Evolutionary conservation across 2,329 filamentous ascomycete species (phyloP), one percentile per base, ranked within the genome.

Genomic region (Colletotrichum cuscutae): DNA sequence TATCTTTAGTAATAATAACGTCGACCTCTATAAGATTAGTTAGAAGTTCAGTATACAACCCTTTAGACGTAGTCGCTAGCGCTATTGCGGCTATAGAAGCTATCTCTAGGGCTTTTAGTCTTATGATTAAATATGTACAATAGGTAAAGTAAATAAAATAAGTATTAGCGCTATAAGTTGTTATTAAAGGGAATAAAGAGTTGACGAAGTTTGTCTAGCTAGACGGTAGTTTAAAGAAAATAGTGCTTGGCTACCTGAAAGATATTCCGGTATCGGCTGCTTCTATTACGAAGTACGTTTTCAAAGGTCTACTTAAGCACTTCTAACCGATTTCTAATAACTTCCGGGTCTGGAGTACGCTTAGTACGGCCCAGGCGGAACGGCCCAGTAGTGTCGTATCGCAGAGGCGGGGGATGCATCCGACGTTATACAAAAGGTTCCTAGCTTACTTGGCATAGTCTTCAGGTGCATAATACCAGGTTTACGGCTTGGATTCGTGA

Each of bases 1-100:
- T 77, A 84, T 84, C 85, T 76, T 87, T 87, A 4, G 83, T 85
- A 65, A 89, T 83, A 68, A 89, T 86, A 54, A 89, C 82, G 74
- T 89, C 87, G 9, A 88, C 84, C 72, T 87, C 85, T 49, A 80
- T 65, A 22, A 85, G 72, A 9, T 77, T 76, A 9, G 81, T 78
- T 0, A 77, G 75, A 8, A 78, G 68, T 35, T 75, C 66, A 1
- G 46, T 76, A 53, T 74, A 68, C 8, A 77, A 42, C 63, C 78
- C 78, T 78, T 77, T 76, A n/a, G 32, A 24, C 19, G 1, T 11
- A 13, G 19, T 49, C 24, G 63, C 24, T 24, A 59, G n/a, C 19
- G 28, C 13, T 9, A 66, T 9, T 12, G 9, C 26, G 24, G 24
- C 63, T 22, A 30, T 2, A 4, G 42, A 30, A 52, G 32, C n/a